phyloP scores from a whole-genome alignment of 2,329 filamentous ascomycete species.

The Aspergillus sp. region DNA sequence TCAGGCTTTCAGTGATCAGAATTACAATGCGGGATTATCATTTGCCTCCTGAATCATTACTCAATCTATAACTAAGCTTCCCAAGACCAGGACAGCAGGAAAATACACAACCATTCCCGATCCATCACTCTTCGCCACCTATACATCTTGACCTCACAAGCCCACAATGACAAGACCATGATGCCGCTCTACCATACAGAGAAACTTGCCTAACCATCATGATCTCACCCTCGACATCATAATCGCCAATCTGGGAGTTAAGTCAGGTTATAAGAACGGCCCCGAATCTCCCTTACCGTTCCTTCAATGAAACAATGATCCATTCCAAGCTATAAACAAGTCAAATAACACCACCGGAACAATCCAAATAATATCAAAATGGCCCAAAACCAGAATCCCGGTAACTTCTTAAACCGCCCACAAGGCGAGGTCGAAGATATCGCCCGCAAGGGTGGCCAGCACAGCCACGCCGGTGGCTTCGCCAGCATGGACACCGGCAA shows the following conservation, averaged over 20 bases:
- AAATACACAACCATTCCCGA: too few species aligned
- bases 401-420: conserved; percentile 44
- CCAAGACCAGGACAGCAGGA: background rate
- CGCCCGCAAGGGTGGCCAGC: conserved; percentile 35
- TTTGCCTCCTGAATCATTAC: background rate
- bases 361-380: background rate
- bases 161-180: background rate
- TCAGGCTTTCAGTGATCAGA: background rate
- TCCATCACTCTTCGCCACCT: background rate
- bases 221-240: background rate
- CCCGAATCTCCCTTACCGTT: background rate
- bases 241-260: background rate
- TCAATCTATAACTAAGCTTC: background rate
- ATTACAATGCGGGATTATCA: background rate
- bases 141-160: background rate
- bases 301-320: too few species aligned
- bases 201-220: too few species aligned
- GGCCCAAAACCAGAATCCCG: conserved; percentile 33
- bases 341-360: too few species aligned
- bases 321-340: background rate
- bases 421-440: conserved; percentile 48
- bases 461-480: conserved; percentile 32
- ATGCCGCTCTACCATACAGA: too few species aligned
- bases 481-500: conserved; percentile 30
- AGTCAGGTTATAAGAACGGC: background rate